Evolutionary conservation across 176 grass and related monocot species (phyloP).

Genomic region (Secale cereale): DNA sequence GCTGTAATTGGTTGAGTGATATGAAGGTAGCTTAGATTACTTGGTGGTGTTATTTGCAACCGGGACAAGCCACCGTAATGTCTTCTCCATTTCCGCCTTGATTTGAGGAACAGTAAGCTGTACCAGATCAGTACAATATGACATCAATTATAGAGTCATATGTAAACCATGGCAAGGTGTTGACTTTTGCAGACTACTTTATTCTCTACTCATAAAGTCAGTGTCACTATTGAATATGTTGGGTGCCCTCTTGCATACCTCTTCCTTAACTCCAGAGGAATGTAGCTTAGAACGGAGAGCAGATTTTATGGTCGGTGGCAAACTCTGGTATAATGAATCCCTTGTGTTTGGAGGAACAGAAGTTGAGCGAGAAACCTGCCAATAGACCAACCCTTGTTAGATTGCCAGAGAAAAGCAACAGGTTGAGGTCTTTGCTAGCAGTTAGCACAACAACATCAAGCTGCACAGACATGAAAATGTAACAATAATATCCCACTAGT

Average conservation of each 20-base stretch:
- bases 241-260: constrained; percentile 46
- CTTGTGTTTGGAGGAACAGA: constrained; percentile 93
- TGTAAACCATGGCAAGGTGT: neutral
- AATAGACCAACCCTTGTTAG: constrained; percentile 30
- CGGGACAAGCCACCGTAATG: constrained; percentile 75
- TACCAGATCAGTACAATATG: constrained; percentile 27
- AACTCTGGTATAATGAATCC: constrained; percentile 84
- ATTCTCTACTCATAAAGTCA: neutral
- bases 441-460: constrained; percentile 14
- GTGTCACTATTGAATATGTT: neutral
- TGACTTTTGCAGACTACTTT: constrained; percentile 22
- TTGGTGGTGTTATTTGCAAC: constrained; percentile 92
- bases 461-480: constrained; percentile 2
- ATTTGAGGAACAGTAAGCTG: constrained; percentile 80
- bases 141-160: constrained; percentile 17
- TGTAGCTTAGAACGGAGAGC: constrained; percentile 69
- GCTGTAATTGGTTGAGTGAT: constrained; percentile 23
- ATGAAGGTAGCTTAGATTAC: constrained; percentile 48
- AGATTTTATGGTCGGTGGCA: constrained; percentile 81
- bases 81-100: constrained; percentile 97
- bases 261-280: constrained; percentile 75
- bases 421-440: neutral
- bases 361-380: constrained; percentile 79
- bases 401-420: constrained; percentile 14
- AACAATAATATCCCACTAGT: constrained; percentile 12